Conservation (phyloP, 2,329 filamentous ascomycete species). For the Alternaria ethzedia region DNA sequence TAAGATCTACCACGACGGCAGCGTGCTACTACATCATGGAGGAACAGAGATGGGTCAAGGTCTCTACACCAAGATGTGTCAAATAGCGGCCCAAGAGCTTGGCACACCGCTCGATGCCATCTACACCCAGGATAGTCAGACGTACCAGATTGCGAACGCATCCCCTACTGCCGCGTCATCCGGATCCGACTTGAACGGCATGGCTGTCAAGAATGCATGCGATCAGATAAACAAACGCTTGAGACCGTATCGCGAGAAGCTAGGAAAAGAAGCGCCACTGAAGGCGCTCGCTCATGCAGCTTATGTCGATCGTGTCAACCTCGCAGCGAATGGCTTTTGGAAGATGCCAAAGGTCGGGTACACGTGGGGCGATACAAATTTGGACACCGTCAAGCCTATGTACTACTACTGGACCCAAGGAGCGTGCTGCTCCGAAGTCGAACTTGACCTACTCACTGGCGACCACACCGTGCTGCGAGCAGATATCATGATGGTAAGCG, state of each 20-base stretch:
- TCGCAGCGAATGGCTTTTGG: constrained; percentile 95
- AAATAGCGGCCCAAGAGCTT: constrained; percentile 90
- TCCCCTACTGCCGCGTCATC: constrained; percentile 92
- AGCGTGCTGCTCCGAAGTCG: constrained; percentile 85
- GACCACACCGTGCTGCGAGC: constrained; percentile 87
- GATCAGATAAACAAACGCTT: constrained; percentile 86
- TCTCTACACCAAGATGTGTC: constrained; percentile 93
- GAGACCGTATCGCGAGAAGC: constrained; percentile 80
- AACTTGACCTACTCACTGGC: constrained; percentile 89
- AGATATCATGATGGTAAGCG: constrained; percentile 81
- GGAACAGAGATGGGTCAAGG: constrained; percentile 98
- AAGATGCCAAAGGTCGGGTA: constrained; percentile 97
- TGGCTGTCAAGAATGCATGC: constrained; percentile 91
- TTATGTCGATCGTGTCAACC: constrained; percentile 93
- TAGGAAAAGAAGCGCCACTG: constrained; percentile 78
- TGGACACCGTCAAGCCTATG: constrained; percentile 64
- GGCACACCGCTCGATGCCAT: constrained; percentile 81
- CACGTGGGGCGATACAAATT: constrained; percentile 68
- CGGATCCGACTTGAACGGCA: constrained; percentile 92
- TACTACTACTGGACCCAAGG: constrained; percentile 96
- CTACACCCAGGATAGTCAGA: constrained; percentile 85
- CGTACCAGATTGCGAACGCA: constrained; percentile 87
- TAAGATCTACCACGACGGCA: constrained; percentile 95
- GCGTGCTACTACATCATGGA: constrained; percentile 87
- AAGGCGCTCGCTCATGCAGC: constrained; percentile 85